A percentile compares a stretch with the other conserved stretches of the same genome.
phyloP scores from a whole-genome alignment of 352 stramenopile species.

The Pythium volutum region DNA sequence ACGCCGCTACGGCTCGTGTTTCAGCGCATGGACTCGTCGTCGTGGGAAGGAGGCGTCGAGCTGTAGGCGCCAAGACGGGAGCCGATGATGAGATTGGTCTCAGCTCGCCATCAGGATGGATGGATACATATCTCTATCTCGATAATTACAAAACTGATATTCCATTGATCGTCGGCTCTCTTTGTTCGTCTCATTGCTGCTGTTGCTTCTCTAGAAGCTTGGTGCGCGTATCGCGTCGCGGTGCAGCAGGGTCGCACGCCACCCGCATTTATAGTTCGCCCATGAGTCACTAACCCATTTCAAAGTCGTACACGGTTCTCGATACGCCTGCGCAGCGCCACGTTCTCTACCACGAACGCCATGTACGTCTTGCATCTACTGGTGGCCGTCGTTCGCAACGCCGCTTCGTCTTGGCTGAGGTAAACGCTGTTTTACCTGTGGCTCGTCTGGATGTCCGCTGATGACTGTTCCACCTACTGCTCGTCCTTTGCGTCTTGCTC shows the following conservation, averaged over 20 bases:
- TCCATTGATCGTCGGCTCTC: background rate
- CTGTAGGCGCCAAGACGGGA: constrained; percentile 24
- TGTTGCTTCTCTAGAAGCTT: background rate
- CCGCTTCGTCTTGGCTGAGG: too few species aligned
- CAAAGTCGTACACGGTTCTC: constrained; percentile 6
- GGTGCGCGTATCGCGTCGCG: constrained; percentile 4
- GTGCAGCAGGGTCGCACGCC: constrained; percentile 10
- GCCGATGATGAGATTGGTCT: too few species aligned
- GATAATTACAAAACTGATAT: background rate
- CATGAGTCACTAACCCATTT: background rate
- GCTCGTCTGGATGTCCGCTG: background rate
- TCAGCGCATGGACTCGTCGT: constrained; percentile 56
- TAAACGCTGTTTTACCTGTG: too few species aligned
- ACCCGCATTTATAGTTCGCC: constrained; percentile 11
- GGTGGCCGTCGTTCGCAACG: background rate
- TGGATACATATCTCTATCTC: background rate
- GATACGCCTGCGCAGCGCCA: constrained; percentile 2
- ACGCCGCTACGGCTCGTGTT: constrained; percentile 64
- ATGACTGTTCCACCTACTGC: background rate
- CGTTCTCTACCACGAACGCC: background rate
- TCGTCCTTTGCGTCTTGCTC: background rate
- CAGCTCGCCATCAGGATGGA: background rate
- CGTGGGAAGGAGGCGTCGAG: constrained; percentile 75
- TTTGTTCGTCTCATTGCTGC: background rate
- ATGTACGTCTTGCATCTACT: background rate